Evolutionary conservation across 129 eudicot species (phyloP).

Genomic region (Heracleum sosnowskyi): DNA sequence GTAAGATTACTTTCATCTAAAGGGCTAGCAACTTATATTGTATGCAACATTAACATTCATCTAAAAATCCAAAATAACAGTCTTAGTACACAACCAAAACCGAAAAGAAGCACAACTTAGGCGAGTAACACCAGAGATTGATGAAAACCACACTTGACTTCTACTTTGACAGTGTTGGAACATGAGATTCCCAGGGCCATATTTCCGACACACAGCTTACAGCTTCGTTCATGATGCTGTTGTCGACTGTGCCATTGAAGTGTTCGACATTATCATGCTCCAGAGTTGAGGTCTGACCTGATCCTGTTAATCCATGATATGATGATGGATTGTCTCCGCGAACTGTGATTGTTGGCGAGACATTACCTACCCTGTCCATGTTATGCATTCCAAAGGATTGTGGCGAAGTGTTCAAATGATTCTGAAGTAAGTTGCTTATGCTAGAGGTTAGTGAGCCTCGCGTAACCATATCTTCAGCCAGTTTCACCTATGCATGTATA

Average conservation of each 20-base stretch:
- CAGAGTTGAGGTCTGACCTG: conserved; percentile 36
- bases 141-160: neutral
- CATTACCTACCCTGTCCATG: conserved; percentile 36
- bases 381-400: conserved; percentile 34
- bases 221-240: conserved; percentile 35
- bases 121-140: neutral
- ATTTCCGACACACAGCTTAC: conserved; percentile 43
- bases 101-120: neutral
- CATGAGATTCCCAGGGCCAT: conserved; percentile 55
- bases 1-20: no score
- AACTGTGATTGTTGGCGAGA: conserved; percentile 51
- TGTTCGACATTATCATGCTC: conserved; percentile 28
- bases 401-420: conserved; percentile 44
- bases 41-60: neutral
- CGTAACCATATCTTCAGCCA: conserved; percentile 85
- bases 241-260: conserved; percentile 29
- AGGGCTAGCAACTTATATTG: neutral
- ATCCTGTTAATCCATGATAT: conserved; percentile 27
- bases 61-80: neutral
- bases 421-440: conserved; percentile 70
- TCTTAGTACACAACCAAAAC: neutral
- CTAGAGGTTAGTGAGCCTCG: conserved; percentile 79
- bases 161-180: conserved; percentile 32
- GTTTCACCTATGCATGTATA: conserved; percentile 56
- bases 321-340: conserved; percentile 37